Percentiles rank a stretch among this genome's conserved stretches.
These are phyloP conservation scores for Saccharomyces hybrid DNA, from an alignment of 1,139 yeast species.

Conservation along the genomic window DNA sequence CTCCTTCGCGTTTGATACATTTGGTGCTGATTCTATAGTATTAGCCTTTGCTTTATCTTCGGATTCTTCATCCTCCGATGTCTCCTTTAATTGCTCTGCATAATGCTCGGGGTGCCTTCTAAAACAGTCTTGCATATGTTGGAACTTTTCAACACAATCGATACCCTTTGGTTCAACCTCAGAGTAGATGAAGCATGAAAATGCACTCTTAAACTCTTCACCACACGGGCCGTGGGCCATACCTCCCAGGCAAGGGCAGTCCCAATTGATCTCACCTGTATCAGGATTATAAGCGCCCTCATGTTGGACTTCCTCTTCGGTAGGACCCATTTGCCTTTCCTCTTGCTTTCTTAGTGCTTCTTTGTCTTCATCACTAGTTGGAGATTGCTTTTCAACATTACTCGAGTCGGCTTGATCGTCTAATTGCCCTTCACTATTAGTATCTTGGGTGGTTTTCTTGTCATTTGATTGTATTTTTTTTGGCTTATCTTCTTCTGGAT, in stretches of 20 bases:
- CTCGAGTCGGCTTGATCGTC: too few relatives aligned
- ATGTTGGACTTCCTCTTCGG: slow-evolving; percentile 29
- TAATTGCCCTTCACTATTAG: not conserved
- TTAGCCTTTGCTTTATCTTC: not conserved
- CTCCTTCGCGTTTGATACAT: not conserved
- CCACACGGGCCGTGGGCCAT: slow-evolving; percentile 99
- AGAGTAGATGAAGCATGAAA: slow-evolving; percentile 91
- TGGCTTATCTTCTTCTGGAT: not conserved
- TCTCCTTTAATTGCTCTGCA: slow-evolving; percentile 83
- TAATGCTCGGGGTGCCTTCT: slow-evolving; percentile 89
- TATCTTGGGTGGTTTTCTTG: not conserved
- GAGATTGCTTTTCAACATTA: slow-evolving; percentile 9
- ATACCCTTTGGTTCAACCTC: slow-evolving; percentile 95
- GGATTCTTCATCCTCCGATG: slow-evolving; percentile 35
- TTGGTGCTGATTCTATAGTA: not conserved
- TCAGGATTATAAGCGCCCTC: slow-evolving; percentile 88
- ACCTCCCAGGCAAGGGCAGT: slow-evolving; percentile 98
- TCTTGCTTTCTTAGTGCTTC: not conserved
- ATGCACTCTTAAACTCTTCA: slow-evolving; percentile 93
- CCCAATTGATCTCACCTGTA: slow-evolving; percentile 99
- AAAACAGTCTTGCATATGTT: slow-evolving; percentile 92
- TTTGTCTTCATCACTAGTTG: slow-evolving; percentile 2
- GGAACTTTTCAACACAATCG: slow-evolving; percentile 89
- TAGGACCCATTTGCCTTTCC: slow-evolving; percentile 3
- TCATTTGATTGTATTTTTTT: not conserved